A percentile compares a stretch with the other conserved stretches of the same genome.
phyloP scores from a whole-genome alignment of 2,329 filamentous ascomycete genomes.

The Cylindrodendrum hubeiense region DNA sequence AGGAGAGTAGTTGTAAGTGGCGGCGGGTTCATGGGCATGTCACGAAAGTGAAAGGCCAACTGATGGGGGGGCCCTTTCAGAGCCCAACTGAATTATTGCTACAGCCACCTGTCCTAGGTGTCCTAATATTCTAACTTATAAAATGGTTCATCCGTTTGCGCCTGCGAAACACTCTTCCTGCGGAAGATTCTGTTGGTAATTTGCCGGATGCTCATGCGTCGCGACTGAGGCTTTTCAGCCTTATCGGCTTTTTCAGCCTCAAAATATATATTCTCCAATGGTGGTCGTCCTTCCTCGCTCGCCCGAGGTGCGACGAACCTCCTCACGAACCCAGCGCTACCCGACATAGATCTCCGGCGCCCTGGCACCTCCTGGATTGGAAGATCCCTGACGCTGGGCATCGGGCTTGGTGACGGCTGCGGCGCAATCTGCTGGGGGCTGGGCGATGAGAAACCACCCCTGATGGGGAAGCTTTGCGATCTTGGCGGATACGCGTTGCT shows the following conservation, averaged over 20 bases:
- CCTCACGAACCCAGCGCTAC: slow-evolving; percentile 40
- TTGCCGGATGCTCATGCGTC: slow-evolving; percentile 44
- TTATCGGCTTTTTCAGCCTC: slow-evolving; percentile 36
- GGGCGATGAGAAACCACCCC: slow-evolving; percentile 31
- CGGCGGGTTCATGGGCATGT: background rate
- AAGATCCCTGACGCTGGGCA: slow-evolving; percentile 31
- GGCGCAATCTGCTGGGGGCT: slow-evolving; percentile 30
- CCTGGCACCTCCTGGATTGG: slow-evolving; percentile 33
- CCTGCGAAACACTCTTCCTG: slow-evolving; percentile 44
- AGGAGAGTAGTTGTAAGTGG: background rate
- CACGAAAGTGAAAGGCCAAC: background rate
- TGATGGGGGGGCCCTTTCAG: slow-evolving; percentile 15
- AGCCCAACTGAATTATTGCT: slow-evolving; percentile 36
- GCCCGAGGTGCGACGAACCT: slow-evolving; percentile 40
- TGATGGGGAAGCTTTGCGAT: slow-evolving; percentile 37
- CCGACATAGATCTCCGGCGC: slow-evolving; percentile 43
- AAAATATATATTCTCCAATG: slow-evolving; percentile 33
- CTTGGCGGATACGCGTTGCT: slow-evolving; percentile 35
- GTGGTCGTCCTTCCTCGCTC: slow-evolving; percentile 42
- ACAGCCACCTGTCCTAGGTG: slow-evolving; percentile 33
- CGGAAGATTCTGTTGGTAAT: slow-evolving; percentile 47
- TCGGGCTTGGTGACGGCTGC: slow-evolving; percentile 32
- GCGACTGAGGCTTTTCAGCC: slow-evolving; percentile 33
- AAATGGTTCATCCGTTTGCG: slow-evolving; percentile 41
- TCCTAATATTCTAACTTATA: slow-evolving; percentile 42